Percentiles rank a stretch among this genome's conserved stretches.
Conservation (phyloP, 2,329 filamentous ascomycete species). For the Pyricularia sp. region DNA sequence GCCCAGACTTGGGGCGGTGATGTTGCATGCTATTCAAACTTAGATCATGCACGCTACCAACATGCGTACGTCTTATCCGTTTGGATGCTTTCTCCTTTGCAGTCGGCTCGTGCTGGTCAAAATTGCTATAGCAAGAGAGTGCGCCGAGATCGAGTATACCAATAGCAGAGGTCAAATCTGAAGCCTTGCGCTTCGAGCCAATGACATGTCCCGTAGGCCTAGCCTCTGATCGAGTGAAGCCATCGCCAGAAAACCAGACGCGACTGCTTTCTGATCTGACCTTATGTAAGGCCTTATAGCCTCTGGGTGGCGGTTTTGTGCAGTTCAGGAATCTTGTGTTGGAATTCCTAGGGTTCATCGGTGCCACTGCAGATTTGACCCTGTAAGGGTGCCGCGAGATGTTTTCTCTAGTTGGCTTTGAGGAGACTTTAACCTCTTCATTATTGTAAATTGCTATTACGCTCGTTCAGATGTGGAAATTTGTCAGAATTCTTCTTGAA, state of each 20-base stretch:
- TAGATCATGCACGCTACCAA: neutral
- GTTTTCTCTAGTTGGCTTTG: neutral
- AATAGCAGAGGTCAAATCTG: neutral
- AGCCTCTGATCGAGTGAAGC: neutral
- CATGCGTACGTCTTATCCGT: neutral
- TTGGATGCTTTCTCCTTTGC: neutral
- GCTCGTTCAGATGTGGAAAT: no score
- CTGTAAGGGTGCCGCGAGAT: neutral
- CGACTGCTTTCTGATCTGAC: neutral
- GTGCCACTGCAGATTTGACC: neutral
- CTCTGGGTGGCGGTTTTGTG: neutral
- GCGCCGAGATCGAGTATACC: neutral
- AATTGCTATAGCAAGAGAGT: neutral
- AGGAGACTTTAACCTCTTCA: neutral
- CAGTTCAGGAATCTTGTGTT: neutral
- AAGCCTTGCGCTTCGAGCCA: constrained; percentile 4
- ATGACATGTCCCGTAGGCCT: neutral
- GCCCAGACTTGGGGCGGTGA: neutral
- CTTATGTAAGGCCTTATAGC: neutral
- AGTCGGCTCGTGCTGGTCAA: neutral
- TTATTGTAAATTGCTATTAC: neutral
- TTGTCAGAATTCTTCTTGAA: neutral
- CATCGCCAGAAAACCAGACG: constrained; percentile 3
- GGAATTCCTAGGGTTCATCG: neutral
- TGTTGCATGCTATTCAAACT: neutral